Base-by-base conservation (phyloP, 2,329 filamentous ascomycete species). In the Leptoxyphium fumago region DNA sequence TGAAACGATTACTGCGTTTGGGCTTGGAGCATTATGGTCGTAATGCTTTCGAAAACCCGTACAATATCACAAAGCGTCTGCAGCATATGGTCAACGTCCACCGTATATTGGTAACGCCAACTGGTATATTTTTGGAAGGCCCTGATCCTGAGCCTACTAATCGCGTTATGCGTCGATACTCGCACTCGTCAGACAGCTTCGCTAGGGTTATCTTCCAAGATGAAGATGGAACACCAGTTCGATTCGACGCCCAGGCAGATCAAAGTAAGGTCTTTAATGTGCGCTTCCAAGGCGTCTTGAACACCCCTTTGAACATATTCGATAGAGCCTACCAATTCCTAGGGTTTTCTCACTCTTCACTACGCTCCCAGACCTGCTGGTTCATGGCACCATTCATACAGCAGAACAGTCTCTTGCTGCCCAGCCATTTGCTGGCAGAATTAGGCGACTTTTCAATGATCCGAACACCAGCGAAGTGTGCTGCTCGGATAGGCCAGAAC, bases 271-370 rank as follows among this genome's bases (percentile, higher is more conserved):
- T 86, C 8, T 69, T 64, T 40, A 73, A 76, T 47, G 52, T 58
- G 0, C 74, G 79, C 0, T 88, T 87, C 59, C 73, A 73, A 43
- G 48, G 56, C 0, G 63, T 85, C 0, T 66, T 91, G 8, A 58
- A 64, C 2, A 54, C 67, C 0, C 78, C 78, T 0, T 74, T 93
- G 26, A 55, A 63, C 1, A 74, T 89, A 43, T 82, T 73, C 2
- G 82, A 77, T 0, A 68, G 77, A 10, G 55, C 61, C 1, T 86
- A 77, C 53, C 61, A 63, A 0, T 89, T 88, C 53, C 67, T 89
- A 0, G 84, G 84, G 0, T 89, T 87, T 59, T 87, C 82, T 0
- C 80, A 88, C 58, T 89, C 83, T 0, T 87, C 83, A 0, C 68
- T 89, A 3, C 71, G 84, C 10, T 71, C 77, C 1, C 82, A 85